A percentile compares a stretch with the other conserved stretches of the same genome.
Evolutionary conservation across 2,329 filamentous ascomycete genomes (phyloP).

Genomic region (Exserohilum rostratum): DNA sequence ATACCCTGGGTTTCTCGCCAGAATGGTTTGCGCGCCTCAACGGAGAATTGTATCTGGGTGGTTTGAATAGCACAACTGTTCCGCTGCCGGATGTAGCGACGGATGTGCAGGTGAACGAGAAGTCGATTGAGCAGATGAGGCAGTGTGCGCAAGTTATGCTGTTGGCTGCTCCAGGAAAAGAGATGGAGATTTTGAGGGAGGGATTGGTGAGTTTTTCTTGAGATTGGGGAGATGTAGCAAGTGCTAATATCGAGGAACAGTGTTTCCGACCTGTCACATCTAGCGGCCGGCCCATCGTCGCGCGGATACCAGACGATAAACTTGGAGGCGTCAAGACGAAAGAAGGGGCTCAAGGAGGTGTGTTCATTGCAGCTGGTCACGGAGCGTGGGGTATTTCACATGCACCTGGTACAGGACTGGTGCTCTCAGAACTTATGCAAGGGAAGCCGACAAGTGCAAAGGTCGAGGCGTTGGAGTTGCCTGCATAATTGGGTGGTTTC

Average conservation of each 20-base stretch:
- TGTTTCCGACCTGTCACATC: constrained; percentile 76
- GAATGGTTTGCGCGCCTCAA: constrained; percentile 72
- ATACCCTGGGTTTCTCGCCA: constrained; percentile 65
- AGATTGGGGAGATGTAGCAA: not conserved
- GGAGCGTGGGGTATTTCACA: constrained; percentile 72
- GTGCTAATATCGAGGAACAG: constrained; percentile 18
- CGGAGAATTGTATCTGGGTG: constrained; percentile 75
- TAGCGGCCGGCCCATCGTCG: constrained; percentile 68
- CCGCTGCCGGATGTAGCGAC: constrained; percentile 65
- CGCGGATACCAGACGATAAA: constrained; percentile 61
- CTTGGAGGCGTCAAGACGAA: constrained; percentile 60
- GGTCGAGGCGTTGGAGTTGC: constrained; percentile 58
- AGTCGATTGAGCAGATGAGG: constrained; percentile 59
- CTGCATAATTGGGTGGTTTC: not conserved
- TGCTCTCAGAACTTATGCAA: constrained; percentile 73
- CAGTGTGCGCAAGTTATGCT: constrained; percentile 58
- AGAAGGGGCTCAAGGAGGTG: constrained; percentile 60
- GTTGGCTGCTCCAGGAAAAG: constrained; percentile 52
- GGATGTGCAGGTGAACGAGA: constrained; percentile 55
- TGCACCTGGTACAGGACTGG: constrained; percentile 69
- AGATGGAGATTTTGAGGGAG: constrained; percentile 67
- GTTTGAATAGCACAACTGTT: constrained; percentile 67
- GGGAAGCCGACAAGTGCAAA: constrained; percentile 65
- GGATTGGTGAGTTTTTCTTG: constrained; percentile 54
- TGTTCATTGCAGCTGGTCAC: constrained; percentile 75